These are phyloP conservation scores for Luzula sylvatica DNA, from an alignment of 176 grass and related monocot species.

Conservation along the genomic window DNA sequence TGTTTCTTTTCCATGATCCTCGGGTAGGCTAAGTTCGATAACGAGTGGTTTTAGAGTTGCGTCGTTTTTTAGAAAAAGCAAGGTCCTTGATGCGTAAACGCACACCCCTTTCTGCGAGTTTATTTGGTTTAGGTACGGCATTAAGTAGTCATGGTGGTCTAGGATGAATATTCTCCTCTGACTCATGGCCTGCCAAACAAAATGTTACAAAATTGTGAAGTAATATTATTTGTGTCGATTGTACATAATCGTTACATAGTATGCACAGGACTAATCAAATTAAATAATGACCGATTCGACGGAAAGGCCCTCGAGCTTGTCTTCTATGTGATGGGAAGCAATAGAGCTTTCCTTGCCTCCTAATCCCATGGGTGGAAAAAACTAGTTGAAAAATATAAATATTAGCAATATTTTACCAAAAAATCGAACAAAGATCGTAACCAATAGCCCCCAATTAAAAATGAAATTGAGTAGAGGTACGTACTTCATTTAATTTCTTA, in stretches of 20 bases:
- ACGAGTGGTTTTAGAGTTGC: conserved; percentile 44
- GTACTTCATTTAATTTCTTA: not conserved
- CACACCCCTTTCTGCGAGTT: conserved; percentile 44
- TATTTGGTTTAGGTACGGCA: conserved; percentile 67
- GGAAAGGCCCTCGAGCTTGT: conserved; percentile 33
- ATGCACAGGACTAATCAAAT: too few species aligned
- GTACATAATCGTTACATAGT: too few species aligned
- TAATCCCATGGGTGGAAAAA: conserved; percentile 47
- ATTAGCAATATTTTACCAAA: not conserved
- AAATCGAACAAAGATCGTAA: too few species aligned
- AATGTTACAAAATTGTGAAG: not conserved
- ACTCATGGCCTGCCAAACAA: conserved; percentile 41
- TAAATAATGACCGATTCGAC: conserved; percentile 23
- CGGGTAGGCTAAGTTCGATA: conserved; percentile 67
- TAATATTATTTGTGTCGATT: too few species aligned
- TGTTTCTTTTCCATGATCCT: conserved; percentile 15
- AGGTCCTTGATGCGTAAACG: conserved; percentile 81
- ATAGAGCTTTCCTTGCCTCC: conserved; percentile 45
- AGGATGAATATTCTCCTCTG: conserved; percentile 50
- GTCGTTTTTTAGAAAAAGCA: conserved; percentile 61
- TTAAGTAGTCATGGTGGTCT: conserved; percentile 92
- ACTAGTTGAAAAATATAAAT: conserved; percentile 20
- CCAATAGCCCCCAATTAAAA: not conserved
- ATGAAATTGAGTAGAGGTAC: too few species aligned
- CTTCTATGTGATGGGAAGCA: conserved; percentile 23